These are phyloP conservation scores for Fusarium sp. DNA, from an alignment of 2,329 filamentous ascomycete genomes.

Conservation along the genomic window DNA sequence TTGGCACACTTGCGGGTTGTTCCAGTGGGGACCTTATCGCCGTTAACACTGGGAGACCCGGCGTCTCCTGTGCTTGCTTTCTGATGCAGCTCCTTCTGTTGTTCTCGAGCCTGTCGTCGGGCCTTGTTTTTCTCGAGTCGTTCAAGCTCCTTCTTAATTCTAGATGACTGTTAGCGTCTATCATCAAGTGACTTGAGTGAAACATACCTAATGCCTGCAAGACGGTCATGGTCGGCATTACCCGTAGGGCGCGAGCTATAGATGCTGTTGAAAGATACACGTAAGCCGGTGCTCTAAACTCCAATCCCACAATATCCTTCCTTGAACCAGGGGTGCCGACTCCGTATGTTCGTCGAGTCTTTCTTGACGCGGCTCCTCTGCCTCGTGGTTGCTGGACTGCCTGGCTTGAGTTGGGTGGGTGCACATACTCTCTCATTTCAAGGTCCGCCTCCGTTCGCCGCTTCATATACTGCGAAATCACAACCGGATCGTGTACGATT, in stretches of 20 bases:
- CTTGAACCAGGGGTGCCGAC: conserved; percentile 49
- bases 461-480: conserved; percentile 90
- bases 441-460: conserved; percentile 78
- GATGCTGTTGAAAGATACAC: conserved; percentile 59
- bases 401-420: conserved; percentile 34
- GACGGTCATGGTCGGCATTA: conserved; percentile 65
- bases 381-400: conserved; percentile 5
- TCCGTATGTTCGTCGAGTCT: conserved; percentile 38
- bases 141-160: conserved; percentile 74
- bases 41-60: conserved; percentile 62
- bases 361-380: conserved; percentile 20
- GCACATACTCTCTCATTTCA: conserved; percentile 77
- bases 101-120: conserved; percentile 88
- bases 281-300: conserved; percentile 56
- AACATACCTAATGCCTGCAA: conserved; percentile 59
- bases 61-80: conserved; percentile 60
- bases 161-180: conserved; percentile 42
- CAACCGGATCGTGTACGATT: conserved; percentile 81
- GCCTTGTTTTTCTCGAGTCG: conserved; percentile 93
- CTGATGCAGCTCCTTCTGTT: conserved; percentile 79
- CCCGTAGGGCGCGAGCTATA: conserved; percentile 64
- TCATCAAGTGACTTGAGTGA: not conserved
- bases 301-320: conserved; percentile 52
- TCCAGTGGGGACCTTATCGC: conserved; percentile 69
- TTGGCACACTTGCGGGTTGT: conserved; percentile 96